Evolutionary conservation across 1,139 yeast species (phyloP), one percentile per base, ranked within the genome.

Genomic region (Arxiozyma slooffiae): DNA sequence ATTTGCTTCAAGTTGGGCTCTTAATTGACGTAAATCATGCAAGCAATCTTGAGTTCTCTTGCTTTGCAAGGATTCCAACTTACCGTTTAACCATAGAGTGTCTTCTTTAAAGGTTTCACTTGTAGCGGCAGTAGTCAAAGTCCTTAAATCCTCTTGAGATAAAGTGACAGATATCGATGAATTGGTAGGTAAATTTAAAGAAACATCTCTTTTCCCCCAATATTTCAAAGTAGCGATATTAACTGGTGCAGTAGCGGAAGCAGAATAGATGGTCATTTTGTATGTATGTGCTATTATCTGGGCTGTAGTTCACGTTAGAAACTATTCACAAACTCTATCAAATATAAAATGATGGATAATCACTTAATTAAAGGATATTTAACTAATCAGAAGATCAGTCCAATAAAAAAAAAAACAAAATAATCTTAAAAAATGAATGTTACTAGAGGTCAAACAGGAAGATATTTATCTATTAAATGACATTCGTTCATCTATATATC

Each of bases 141-240:
- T 89, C 62, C 95, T 78, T 61, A 92, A 76, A 67, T 92, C 97
- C 56, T 83, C 80, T 70, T 90, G 97, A 6, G 94, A 80, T 54
- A 92, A 74, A 9, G 99, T 92, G 47, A 94, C 96, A 20, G 97
- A 88, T 59, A 92, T 88, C 30, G 97, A 89, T 11, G 95, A 85
- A 71, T 92, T 92, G 52, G 98, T 92, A 47, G 99, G 99, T 52
- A 92, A 75, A 66, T 92, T 92, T 63, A 92, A 78, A 48, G 75
- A 73, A 55, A 82, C 82, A 68, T 92, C 97, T 64, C 98, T 79
- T 71, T 92, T 92, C 48, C 99, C 98, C 99, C 99, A 92, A 72
- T 92, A 94, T 71, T 92, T 92, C 59, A 92, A 77, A 46, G 97
- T 90, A 41, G 98, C 98, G 67, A 92, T 92, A 68, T 92, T 92